Base-by-base conservation (phyloP, 176 grass and related monocot species). In the Cymbopogon citratus region DNA sequence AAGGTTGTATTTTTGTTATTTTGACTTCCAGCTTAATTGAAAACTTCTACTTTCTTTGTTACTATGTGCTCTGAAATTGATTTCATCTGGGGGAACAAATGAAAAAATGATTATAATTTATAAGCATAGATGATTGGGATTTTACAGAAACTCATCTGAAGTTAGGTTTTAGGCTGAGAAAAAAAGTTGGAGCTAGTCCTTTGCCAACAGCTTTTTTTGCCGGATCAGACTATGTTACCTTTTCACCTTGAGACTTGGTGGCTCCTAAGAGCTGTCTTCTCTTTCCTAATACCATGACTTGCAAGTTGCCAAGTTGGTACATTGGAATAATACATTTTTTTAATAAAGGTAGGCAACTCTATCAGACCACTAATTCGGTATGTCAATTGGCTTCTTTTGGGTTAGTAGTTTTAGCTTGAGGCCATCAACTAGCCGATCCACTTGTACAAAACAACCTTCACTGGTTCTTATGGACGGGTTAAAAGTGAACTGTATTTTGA, bases 261-360 rank as follows among this genome's bases (percentile, higher is more conserved):
- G 61, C 48, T 80, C 15, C 75, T 80, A 38, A 80, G 46, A 12
- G 18, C 63, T 75, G 49, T 34, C 21, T 80, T 89, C 74, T 70
- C 14, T 70, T 69, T 69, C 2, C 23, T 19, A 69, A 69, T 59
- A 24, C n/a, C 36, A 68, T 28, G 18, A 16, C 61, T 74, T 79
- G 61, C 40, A 80, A 89, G 40, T 89, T 89, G 81, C 31, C 77
- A 80, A 80, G 19, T 36, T 67, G 64, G 64, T 51, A 77, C 64
- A 13, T 66, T 59, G 21, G 16, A 65, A 64, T 74, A 29, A 82
- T 60, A 35, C 25, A 27, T 45, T 39, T 13, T 72, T 72, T 72
- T 48, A 0, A 0, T 72, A 72, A 72, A 48, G 25, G 23, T 19
- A 48, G 14, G 16, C 33, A 89, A 49, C 56, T 66, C 67, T 33